phyloP scores from a whole-genome alignment of 2,329 filamentous ascomycete genomes.

The Juglanconis juglandina region DNA sequence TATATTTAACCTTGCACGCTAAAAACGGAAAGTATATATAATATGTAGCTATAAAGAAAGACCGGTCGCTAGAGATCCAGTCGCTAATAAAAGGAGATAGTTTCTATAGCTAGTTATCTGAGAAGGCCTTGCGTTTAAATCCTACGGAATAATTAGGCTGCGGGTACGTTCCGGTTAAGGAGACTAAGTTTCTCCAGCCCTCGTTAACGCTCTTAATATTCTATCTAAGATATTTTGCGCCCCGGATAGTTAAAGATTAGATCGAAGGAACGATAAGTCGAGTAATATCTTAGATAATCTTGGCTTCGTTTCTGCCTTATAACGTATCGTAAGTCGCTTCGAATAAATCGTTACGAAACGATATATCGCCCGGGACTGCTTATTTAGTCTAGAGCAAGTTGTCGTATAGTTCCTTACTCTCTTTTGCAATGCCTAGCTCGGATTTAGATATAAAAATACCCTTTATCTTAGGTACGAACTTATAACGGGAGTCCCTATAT shows the following conservation, averaged over 20 bases:
- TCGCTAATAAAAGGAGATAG: conserved; percentile 36
- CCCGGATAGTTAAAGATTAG: conserved; percentile 26
- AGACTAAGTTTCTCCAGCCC: conserved; percentile 38
- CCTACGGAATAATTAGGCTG: conserved; percentile 44
- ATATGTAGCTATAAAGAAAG: conserved; percentile 42
- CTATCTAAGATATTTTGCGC: conserved; percentile 26
- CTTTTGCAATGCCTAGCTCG: conserved; percentile 26
- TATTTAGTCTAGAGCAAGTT: conserved; percentile 22
- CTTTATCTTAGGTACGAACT: conserved; percentile 34
- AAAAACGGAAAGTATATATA: conserved; percentile 50
- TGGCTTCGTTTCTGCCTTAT: conserved; percentile 30
- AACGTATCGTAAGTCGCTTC: conserved; percentile 28
- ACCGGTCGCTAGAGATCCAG: conserved; percentile 31
- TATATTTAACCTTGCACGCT: conserved; percentile 45
- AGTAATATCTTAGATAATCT: conserved; percentile 31
- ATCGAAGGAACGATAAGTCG: conserved; percentile 33
- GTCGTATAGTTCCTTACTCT: conserved; percentile 29
- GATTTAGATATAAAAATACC: conserved; percentile 38
- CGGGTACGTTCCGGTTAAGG: conserved; percentile 32
- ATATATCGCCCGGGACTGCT: conserved; percentile 25
- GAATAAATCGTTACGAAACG: conserved; percentile 35
- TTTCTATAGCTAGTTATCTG: conserved; percentile 37
- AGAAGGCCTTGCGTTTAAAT: conserved; percentile 41
- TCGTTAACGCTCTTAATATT: conserved; percentile 40
- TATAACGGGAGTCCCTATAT: conserved; percentile 35